phyloP scores from a whole-genome alignment of 2,329 filamentous ascomycete species.

The Penicillium sp. region DNA sequence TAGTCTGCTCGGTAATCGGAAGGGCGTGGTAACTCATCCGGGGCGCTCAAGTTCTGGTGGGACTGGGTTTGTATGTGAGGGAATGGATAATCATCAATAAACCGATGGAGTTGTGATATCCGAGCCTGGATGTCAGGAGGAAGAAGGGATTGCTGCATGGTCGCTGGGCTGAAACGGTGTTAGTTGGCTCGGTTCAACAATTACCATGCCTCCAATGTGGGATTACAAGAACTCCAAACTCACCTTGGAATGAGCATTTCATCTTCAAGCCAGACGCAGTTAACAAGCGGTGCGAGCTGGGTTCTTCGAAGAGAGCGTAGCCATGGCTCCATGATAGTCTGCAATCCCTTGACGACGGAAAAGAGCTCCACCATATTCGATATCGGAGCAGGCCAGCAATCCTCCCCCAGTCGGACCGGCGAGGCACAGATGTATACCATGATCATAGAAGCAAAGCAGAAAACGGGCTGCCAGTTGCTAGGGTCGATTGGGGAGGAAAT shows the following conservation, averaged over 20 bases:
- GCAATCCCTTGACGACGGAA: slow-evolving; percentile 19
- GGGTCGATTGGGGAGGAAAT: slow-evolving; percentile 19
- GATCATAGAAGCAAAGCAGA: slow-evolving; percentile 23
- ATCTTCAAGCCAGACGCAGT: slow-evolving; percentile 15
- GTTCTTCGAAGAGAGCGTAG: slow-evolving; percentile 14
- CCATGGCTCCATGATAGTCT: slow-evolving; percentile 22
- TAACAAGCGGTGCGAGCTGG: slow-evolving; percentile 18
- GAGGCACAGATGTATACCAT: slow-evolving; percentile 15
- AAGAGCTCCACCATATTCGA: slow-evolving; percentile 20
- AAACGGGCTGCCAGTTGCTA: slow-evolving; percentile 23
- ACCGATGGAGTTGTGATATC: slow-evolving; percentile 12
- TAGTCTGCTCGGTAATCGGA: slow-evolving; percentile 16
- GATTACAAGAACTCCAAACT: background rate
- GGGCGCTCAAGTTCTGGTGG: background rate
- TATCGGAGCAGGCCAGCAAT: slow-evolving; percentile 20
- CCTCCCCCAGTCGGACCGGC: slow-evolving; percentile 11
- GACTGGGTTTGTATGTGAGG: background rate
- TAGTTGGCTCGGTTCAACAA: background rate
- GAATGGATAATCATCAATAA: slow-evolving; percentile 21
- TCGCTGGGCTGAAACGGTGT: slow-evolving; percentile 5
- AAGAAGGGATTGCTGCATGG: slow-evolving; percentile 16
- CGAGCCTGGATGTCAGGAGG: slow-evolving; percentile 19
- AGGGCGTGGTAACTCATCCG: background rate
- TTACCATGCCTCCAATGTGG: background rate
- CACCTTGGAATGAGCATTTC: slow-evolving; percentile 19